A percentile compares a stretch with the other conserved stretches of the same genome.
Evolutionary conservation across 352 stramenopile species (phyloP).

Genomic region (Pythium dissotocum): DNA sequence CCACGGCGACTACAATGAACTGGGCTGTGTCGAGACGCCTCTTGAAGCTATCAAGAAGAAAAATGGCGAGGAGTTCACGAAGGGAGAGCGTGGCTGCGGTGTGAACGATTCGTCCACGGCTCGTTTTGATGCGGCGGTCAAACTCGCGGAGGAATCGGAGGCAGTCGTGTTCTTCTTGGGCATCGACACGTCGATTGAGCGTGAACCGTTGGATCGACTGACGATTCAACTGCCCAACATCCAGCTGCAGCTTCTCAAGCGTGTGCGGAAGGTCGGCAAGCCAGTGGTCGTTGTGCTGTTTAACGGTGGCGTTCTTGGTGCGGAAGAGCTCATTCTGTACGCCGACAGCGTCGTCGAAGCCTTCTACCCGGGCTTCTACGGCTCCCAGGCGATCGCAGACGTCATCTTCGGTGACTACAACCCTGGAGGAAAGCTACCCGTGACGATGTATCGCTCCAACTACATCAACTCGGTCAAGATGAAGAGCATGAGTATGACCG

Average conservation of each 20-base stretch:
- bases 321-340: slow-evolving; percentile 70
- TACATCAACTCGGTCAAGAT: slow-evolving; percentile 77
- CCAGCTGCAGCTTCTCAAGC: slow-evolving; percentile 76
- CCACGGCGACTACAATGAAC: slow-evolving; percentile 65
- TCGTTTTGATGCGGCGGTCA: slow-evolving; percentile 52
- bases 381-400: slow-evolving; percentile 75
- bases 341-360: slow-evolving; percentile 68
- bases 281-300: slow-evolving; percentile 86
- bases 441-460: slow-evolving; percentile 86
- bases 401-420: slow-evolving; percentile 84
- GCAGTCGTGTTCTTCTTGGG: slow-evolving; percentile 80
- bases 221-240: slow-evolving; percentile 68
- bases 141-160: slow-evolving; percentile 40
- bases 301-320: slow-evolving; percentile 82
- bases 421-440: slow-evolving; percentile 78
- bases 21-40: slow-evolving; percentile 69
- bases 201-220: slow-evolving; percentile 72
- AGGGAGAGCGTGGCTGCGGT: slow-evolving; percentile 41
- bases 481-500: slow-evolving; percentile 91
- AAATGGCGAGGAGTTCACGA: slow-evolving; percentile 47
- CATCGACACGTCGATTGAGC: slow-evolving; percentile 80
- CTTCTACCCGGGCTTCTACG: slow-evolving; percentile 85
- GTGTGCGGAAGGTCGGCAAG: slow-evolving; percentile 57
- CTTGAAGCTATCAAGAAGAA: slow-evolving; percentile 58
- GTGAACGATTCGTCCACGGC: slow-evolving; percentile 68